Percentiles rank a stretch among this genome's conserved stretches.
phyloP scores from a whole-genome alignment of 495 filamentous ascomycete species.

The Penicillium dipodomyicola region DNA sequence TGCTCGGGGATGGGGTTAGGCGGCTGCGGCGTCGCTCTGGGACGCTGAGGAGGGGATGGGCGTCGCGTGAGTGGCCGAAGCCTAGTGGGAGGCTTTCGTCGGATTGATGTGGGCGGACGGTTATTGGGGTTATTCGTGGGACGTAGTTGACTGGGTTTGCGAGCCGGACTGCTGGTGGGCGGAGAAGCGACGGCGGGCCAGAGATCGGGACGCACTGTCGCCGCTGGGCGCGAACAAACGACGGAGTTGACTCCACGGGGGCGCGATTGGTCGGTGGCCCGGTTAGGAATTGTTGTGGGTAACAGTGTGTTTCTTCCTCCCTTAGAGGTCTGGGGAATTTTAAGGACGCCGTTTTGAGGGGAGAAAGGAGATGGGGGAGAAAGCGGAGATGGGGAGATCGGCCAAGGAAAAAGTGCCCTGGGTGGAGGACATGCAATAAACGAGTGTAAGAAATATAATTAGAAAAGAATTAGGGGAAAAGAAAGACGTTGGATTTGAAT shows the following conservation, averaged over 20 bases:
- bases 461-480: not conserved
- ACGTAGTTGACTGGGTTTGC: slow-evolving; percentile 52
- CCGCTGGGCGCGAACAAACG: slow-evolving; percentile 29
- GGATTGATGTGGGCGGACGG: slow-evolving; percentile 30
- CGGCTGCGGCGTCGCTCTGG: slow-evolving; percentile 63
- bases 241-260: slow-evolving; percentile 29
- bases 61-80: slow-evolving; percentile 42
- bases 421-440: slow-evolving; percentile 8
- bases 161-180: slow-evolving; percentile 43
- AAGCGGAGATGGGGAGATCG: slow-evolving; percentile 20
- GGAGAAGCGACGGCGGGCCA: slow-evolving; percentile 32
- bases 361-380: slow-evolving; percentile 13
- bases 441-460: not conserved
- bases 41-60: slow-evolving; percentile 66
- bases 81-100: slow-evolving; percentile 44
- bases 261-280: slow-evolving; percentile 12
- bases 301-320: slow-evolving; percentile 32
- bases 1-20: slow-evolving; percentile 52
- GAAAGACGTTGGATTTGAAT: slow-evolving; percentile 3
- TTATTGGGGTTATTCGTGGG: slow-evolving; percentile 45
- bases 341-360: slow-evolving; percentile 40
- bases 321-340: slow-evolving; percentile 24
- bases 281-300: slow-evolving; percentile 18
- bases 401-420: slow-evolving; percentile 15
- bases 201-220: slow-evolving; percentile 28